Evolutionary conservation across 129 eudicot genomes (phyloP).

Genomic region (Arctium lappa): DNA sequence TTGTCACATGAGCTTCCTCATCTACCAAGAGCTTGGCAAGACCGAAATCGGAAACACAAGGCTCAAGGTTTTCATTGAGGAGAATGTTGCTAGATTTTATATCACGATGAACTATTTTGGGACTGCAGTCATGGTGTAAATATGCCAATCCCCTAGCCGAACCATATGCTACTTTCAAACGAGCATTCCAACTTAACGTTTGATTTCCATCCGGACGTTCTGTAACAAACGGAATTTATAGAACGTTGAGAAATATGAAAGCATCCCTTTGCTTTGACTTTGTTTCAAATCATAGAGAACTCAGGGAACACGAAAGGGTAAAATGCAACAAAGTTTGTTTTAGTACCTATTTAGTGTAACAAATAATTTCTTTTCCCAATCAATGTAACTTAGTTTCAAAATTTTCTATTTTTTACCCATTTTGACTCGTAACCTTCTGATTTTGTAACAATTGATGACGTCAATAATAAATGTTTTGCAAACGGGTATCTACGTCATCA

Average conservation of each 20-base stretch:
- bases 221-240: slow-evolving; percentile 17
- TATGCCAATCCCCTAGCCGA: slow-evolving; percentile 94
- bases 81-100: slow-evolving; percentile 93
- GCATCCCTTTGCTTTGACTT: background rate
- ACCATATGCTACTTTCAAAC: slow-evolving; percentile 79
- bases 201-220: slow-evolving; percentile 44
- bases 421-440: background rate
- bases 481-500: no score
- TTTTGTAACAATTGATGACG: background rate
- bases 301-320: no score
- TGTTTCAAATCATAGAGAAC: background rate
- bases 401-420: background rate
- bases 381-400: no score
- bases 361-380: no score
- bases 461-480: no score
- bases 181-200: slow-evolving; percentile 63
- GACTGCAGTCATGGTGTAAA: slow-evolving; percentile 93
- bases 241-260: background rate
- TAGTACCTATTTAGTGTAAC: no score
- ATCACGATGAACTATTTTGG: slow-evolving; percentile 83
- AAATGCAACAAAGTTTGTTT: no score
- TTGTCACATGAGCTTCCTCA: slow-evolving; percentile 94
- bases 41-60: slow-evolving; percentile 94
- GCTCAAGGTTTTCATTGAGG: slow-evolving; percentile 87
- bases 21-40: slow-evolving; percentile 96